Evolutionary conservation across 768 basidiomycete genomes (phyloP).

Genomic region (Leccinum subtestaceum): DNA sequence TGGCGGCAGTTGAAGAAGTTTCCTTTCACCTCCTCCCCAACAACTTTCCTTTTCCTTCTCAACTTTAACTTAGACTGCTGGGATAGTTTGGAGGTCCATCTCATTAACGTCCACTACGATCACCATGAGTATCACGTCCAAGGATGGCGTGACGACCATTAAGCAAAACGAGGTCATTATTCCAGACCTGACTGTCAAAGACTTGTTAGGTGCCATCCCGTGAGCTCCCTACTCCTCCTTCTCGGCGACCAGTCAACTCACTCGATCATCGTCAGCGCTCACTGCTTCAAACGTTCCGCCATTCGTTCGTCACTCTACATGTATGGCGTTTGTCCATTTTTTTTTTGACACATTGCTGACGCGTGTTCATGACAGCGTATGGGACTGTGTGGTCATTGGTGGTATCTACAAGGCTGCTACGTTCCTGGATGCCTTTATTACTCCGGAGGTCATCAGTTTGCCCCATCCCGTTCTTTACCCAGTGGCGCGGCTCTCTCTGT

Average conservation of each 20-base stretch:
- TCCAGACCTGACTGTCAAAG: constrained; percentile 86
- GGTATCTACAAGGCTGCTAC: constrained; percentile 64
- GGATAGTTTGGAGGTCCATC: constrained; percentile 5
- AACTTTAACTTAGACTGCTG: neutral
- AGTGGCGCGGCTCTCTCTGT: constrained; percentile 61
- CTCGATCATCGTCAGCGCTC: constrained; percentile 44
- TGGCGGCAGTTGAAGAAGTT: neutral
- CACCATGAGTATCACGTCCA: constrained; percentile 18
- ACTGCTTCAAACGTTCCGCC: constrained; percentile 91
- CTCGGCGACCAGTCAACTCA: neutral
- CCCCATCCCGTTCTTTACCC: constrained; percentile 62
- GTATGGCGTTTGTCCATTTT: constrained; percentile 39
- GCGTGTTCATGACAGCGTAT: constrained; percentile 44
- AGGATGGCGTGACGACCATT: constrained; percentile 29
- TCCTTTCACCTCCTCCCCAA: neutral
- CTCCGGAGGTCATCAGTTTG: constrained; percentile 51
- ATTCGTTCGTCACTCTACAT: constrained; percentile 75
- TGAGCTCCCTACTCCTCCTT: constrained; percentile 37
- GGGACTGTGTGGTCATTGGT: constrained; percentile 72
- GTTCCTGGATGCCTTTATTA: constrained; percentile 61
- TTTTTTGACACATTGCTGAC: constrained; percentile 9
- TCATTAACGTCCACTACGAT: constrained; percentile 12
- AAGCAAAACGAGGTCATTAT: constrained; percentile 65
- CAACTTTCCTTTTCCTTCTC: neutral
- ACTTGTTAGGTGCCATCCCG: constrained; percentile 82